These are phyloP conservation scores for Castanospermum australe DNA, from an alignment of 306 rosid species.

Conservation along the genomic window DNA sequence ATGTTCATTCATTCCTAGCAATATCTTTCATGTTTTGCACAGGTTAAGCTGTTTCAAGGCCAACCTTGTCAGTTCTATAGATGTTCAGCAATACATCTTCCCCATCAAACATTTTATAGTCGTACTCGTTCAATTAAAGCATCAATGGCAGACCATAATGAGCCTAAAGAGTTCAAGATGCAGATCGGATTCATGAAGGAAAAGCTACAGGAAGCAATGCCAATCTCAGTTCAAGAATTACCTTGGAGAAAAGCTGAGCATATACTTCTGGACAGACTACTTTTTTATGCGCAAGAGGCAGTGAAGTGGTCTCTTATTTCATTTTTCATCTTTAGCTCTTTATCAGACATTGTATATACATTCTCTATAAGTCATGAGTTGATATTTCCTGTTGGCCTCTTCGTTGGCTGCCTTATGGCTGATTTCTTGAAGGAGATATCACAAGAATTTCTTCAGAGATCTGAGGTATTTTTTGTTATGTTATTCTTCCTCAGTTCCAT, in stretches of 20 bases:
- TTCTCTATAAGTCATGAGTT: slow-evolving; percentile 35
- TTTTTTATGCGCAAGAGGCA: slow-evolving; percentile 30
- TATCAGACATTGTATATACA: slow-evolving; percentile 39
- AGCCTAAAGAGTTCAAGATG: slow-evolving; percentile 31
- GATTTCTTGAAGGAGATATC: slow-evolving; percentile 46
- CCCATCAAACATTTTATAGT: slow-evolving; percentile 11
- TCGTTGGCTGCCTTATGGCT: slow-evolving; percentile 39
- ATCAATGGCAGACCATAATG: slow-evolving; percentile 37
- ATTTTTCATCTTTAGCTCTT: slow-evolving; percentile 35
- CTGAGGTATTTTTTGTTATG: slow-evolving; percentile 30
- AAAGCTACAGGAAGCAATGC: slow-evolving; percentile 37
- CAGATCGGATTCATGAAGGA: slow-evolving; percentile 29
- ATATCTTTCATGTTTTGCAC: slow-evolving; percentile 12
- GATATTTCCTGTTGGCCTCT: slow-evolving; percentile 42
- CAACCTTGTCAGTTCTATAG: slow-evolving; percentile 24
- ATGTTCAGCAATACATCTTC: slow-evolving; percentile 13
- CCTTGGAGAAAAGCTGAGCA: slow-evolving; percentile 47
- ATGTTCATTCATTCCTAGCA: slow-evolving; percentile 1
- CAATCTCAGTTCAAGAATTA: slow-evolving; percentile 40
- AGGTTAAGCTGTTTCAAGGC: slow-evolving; percentile 37
- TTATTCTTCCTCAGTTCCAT: background rate
- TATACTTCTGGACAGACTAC: slow-evolving; percentile 30
- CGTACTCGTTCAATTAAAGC: slow-evolving; percentile 29
- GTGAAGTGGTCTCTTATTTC: slow-evolving; percentile 45
- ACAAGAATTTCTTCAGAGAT: slow-evolving; percentile 34